These are phyloP conservation scores for Hortiboletus rubellus DNA, from an alignment of 1,284 basidiomycete genomes.

Conservation along the genomic window DNA sequence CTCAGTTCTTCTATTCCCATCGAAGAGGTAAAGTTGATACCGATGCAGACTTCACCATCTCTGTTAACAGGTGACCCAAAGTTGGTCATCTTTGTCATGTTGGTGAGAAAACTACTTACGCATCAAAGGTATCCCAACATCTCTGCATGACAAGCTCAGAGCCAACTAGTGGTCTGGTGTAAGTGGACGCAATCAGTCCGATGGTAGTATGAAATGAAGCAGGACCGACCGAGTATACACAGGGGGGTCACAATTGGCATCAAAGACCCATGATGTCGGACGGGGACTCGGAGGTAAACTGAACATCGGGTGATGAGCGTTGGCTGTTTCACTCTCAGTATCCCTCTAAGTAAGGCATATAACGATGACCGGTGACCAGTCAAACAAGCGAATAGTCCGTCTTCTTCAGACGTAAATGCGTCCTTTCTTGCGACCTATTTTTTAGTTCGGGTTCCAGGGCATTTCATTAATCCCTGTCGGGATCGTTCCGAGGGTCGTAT, in stretches of 20 bases:
- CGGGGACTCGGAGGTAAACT: neutral
- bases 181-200: neutral
- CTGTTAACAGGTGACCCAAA: neutral
- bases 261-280: constrained; percentile 13
- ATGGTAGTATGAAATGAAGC: neutral
- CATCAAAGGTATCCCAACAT: constrained; percentile 17
- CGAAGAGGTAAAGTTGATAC: constrained; percentile 16
- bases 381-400: too few relatives aligned
- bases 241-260: constrained; percentile 7
- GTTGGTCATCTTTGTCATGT: neutral
- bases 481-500: neutral
- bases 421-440: neutral
- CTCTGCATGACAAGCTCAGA: constrained; percentile 21
- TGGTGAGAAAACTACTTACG: constrained; percentile 5
- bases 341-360: neutral
- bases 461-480: neutral
- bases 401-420: neutral
- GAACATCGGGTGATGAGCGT: neutral
- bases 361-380: too few relatives aligned
- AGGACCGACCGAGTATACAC: constrained; percentile 20
- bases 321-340: too few relatives aligned
- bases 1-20: constrained; percentile 9
- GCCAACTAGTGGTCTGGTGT: constrained; percentile 16
- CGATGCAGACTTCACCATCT: constrained; percentile 17
- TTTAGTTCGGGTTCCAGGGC: neutral